Percentiles rank a stretch among this genome's conserved stretches.
Evolutionary conservation across 345 rosid genomes (phyloP).

Genomic region (Punica granatum): DNA sequence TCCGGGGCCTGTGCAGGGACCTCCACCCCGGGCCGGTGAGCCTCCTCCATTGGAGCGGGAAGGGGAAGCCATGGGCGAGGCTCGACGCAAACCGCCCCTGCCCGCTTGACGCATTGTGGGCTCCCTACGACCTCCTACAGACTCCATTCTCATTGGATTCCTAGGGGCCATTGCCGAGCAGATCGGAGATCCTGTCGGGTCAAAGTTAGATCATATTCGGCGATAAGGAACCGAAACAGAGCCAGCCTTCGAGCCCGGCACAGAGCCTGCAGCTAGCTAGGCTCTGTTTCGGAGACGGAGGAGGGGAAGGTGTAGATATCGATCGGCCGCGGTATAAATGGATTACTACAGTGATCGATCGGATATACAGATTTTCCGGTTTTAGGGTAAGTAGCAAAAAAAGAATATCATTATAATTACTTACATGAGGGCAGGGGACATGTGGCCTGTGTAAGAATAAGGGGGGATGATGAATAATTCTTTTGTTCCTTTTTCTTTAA

Average conservation of each 20-base stretch:
- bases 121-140: constrained; percentile 23
- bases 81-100: constrained; percentile 22
- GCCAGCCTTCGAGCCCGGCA: too few relatives aligned
- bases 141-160: constrained; percentile 16
- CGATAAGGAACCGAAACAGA: too few relatives aligned
- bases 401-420: neutral
- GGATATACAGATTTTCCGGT: neutral
- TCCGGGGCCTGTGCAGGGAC: constrained; percentile 23
- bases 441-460: neutral
- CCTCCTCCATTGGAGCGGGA: constrained; percentile 29
- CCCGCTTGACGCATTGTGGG: constrained; percentile 25
- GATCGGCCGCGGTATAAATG: neutral
- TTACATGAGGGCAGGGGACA: neutral
- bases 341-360: neutral
- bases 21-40: constrained; percentile 28
- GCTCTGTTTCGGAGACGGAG: neutral
- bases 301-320: neutral
- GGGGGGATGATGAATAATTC: neutral
- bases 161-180: neutral
- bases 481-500: neutral
- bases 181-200: neutral
- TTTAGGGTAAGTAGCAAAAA: neutral
- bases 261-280: neutral
- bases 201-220: neutral
- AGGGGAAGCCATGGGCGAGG: constrained; percentile 27